Evolutionary conservation across 2,329 filamentous ascomycete genomes (phyloP), one percentile per base, ranked within the genome.

Genomic region (Alternaria sp.): DNA sequence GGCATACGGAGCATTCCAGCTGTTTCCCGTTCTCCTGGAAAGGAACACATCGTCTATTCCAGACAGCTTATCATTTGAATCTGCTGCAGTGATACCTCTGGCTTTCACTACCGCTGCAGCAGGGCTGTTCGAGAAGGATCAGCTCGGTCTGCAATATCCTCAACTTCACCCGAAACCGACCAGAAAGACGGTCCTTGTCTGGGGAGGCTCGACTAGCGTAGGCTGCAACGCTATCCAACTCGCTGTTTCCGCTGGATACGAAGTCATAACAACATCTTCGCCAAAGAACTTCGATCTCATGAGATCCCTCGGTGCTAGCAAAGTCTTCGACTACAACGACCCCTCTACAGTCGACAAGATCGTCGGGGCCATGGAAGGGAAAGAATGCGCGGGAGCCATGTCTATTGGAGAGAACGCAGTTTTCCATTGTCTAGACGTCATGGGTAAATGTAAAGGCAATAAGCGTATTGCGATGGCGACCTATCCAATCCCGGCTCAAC

Each of bases 1-100:
- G 5, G 28, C 33, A 3, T 26, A 60, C 14, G 57, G 57, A 14
- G 57, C 47, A 55, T 88, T 88, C 71, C 84, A 82, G 10, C 81
- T 87, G 63, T 86, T 86, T 65, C 79, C 83, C 25, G 77, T 85
- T 4, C 82, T 79, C 6, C 86, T 84, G 66, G 84, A 80, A 3
- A 82, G 83, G 51, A 49, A 85, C 0, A 75, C 79, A 49, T 78
- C 83, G 46, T 80, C 79, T 25, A 80, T 87, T 11, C 86, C 86
- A 5, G 80, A 84, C n/a, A 70, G 70, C 43, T 50, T 87, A 61
- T 80, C 75, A 47, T 83, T 82, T 65, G 57, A 60, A 33, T 81
- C 83, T 28, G 86, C 84, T 1, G 78, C 81, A 2, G 85, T 84
- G 2, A 72, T 87, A 2, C 49, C 49, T 7, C 60, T 68, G 3